Percentiles rank a stretch among this genome's conserved stretches.
Evolutionary conservation across 1,139 yeast genomes (phyloP).

Genomic region (Geotrichum restrictum): DNA sequence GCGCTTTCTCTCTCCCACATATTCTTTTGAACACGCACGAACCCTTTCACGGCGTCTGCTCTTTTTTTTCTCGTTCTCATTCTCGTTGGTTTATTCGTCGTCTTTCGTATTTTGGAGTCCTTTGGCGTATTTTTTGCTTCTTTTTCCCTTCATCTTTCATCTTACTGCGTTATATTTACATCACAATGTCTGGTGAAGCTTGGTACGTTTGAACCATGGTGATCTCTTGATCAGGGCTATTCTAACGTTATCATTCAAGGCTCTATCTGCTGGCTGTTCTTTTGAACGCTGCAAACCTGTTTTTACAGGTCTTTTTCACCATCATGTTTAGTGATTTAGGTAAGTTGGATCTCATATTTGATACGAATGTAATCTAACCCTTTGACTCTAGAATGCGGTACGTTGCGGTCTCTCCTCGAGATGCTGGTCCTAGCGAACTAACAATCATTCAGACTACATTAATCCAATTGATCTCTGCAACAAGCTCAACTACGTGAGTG

Average conservation of each 20-base stretch:
- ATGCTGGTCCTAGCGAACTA: neutral
- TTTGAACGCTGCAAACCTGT: slow-evolving; percentile 79
- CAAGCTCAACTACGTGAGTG: slow-evolving; percentile 63
- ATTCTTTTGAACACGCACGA: neutral
- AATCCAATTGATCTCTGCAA: slow-evolving; percentile 96
- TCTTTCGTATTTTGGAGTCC: neutral
- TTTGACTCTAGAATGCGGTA: slow-evolving; percentile 25
- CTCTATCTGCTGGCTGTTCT: slow-evolving; percentile 60
- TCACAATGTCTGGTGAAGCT: slow-evolving; percentile 38
- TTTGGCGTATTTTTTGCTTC: neutral
- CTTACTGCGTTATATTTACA: neutral
- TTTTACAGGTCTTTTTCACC: slow-evolving; percentile 87
- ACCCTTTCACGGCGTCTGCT: neutral
- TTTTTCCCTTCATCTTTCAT: neutral
- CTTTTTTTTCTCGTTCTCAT: neutral
- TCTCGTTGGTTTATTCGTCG: neutral
- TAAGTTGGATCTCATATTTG: slow-evolving; percentile 34
- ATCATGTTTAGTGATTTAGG: slow-evolving; percentile 91
- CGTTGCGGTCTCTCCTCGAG: slow-evolving; percentile 2
- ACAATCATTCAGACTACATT: slow-evolving; percentile 61
- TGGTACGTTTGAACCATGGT: slow-evolving; percentile 31
- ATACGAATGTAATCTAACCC: slow-evolving; percentile 4
- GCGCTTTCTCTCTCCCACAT: neutral
- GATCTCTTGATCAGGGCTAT: neutral
- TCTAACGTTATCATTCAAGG: slow-evolving; percentile 21